A percentile compares a stretch with the other conserved stretches of the same genome.
Evolutionary conservation across 83 land plant species (phyloP).

Genomic region (Picea abies): DNA sequence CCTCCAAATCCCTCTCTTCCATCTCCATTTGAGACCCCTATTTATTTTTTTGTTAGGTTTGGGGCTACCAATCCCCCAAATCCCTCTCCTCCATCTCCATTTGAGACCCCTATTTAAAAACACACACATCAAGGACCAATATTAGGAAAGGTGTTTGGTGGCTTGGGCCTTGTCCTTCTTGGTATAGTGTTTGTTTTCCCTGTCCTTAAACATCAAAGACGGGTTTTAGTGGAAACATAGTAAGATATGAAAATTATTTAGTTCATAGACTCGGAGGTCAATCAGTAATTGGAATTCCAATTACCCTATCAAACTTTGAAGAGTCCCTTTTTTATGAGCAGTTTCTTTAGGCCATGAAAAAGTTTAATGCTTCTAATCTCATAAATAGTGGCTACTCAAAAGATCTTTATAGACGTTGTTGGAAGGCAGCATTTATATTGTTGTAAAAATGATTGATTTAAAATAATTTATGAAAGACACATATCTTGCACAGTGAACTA

Average conservation of each 20-base stretch:
- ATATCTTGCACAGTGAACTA: constrained; percentile 66
- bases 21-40: too few relatives aligned
- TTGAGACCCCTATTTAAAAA: constrained; percentile 24
- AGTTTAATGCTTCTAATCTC: constrained; percentile 59
- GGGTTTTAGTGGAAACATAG: constrained; percentile 25
- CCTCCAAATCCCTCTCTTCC: too few relatives aligned
- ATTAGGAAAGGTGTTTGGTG: constrained; percentile 70
- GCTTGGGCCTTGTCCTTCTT: constrained; percentile 48
- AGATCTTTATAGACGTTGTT: constrained; percentile 40
- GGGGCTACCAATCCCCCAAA: too few relatives aligned
- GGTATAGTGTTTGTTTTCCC: constrained; percentile 32
- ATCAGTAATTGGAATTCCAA: constrained; percentile 26
- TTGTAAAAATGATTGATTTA: constrained; percentile 77
- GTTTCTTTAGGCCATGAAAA: constrained; percentile 66
- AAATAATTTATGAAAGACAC: constrained; percentile 53
- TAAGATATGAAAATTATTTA: neutral
- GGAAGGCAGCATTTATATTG: constrained; percentile 63
- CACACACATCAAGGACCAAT: constrained; percentile 38
- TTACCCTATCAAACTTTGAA: neutral
- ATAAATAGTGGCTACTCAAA: constrained; percentile 78
- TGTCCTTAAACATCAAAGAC: too few relatives aligned
- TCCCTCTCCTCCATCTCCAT: too few relatives aligned
- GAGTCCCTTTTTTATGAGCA: constrained; percentile 29
- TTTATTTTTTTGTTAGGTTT: too few relatives aligned
- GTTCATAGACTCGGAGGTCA: constrained; percentile 2